Evolutionary conservation across 768 basidiomycete species (phyloP).

Genomic region (Russula vinacea): DNA sequence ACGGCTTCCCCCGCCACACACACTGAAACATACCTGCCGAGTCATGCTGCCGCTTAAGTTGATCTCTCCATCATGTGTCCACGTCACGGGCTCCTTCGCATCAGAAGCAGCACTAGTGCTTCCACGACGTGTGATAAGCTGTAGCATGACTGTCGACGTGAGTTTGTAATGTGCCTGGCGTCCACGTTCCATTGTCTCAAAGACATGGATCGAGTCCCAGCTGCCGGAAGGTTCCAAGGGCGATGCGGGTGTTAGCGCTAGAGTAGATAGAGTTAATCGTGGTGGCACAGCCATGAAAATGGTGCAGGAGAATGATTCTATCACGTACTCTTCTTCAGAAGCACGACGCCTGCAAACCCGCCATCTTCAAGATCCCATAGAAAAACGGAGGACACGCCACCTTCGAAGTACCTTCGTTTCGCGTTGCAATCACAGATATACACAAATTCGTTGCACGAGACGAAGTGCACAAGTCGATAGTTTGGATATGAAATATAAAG

Average conservation of each 20-base stretch:
- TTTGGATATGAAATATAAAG: background rate
- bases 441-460: background rate
- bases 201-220: conserved; percentile 99
- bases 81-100: conserved; percentile 40
- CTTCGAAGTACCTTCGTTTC: conserved; percentile 84
- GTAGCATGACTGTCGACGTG: conserved; percentile 95
- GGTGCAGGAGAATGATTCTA: background rate
- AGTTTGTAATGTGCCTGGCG: conserved; percentile 95
- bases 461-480: background rate
- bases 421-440: conserved; percentile 9
- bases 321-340: conserved; percentile 85
- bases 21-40: conserved; percentile 61
- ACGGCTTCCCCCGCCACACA: background rate
- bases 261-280: background rate
- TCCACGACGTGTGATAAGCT: conserved; percentile 58
- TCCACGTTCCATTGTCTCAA: conserved; percentile 89
- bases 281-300: background rate
- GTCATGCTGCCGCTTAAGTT: conserved; percentile 96
- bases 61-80: conserved; percentile 70
- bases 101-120: conserved; percentile 33
- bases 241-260: conserved; percentile 59
- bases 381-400: conserved; percentile 95
- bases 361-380: conserved; percentile 98
- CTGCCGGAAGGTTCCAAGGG: conserved; percentile 71
- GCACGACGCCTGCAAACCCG: conserved; percentile 92